Base-by-base conservation (phyloP, 202 grass and related monocot species). In the Elaeis oleifera region DNA sequence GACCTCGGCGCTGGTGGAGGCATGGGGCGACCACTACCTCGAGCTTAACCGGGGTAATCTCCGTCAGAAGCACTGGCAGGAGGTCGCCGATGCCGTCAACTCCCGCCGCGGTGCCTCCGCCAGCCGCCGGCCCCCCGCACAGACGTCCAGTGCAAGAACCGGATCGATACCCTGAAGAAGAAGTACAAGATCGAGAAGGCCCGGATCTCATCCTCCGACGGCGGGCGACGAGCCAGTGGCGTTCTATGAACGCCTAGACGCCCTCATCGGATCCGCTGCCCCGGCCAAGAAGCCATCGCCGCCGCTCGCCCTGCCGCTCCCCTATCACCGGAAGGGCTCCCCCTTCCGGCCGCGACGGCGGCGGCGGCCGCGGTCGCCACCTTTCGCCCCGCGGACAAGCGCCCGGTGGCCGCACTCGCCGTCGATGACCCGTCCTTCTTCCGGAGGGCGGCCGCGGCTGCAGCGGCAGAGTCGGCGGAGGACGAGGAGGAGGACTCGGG, bases 1-100 rank as follows among this genome's bases (percentile, higher is more conserved):
- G 85, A 99, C 88, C 23, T 79, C 78, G 4, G 88, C 88, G 59
- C 74, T 99, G 58, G 94, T 99, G 2, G 59, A 65, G 57, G 85
- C 94, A 16, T 99, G 94, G 94, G 94, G 94, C 44, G 87, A 73
- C 63, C 79, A 85, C 28, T 99, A 89, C 72, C 51, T 94, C 36
- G 94, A 94, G 49, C 85, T 99, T 61, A 99, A 99, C 73, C 82
- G 94, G 23, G 94, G 94, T 13, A 99, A 91, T 69, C 94, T 99
- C 61, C 84, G 94, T 39, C 94, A 99, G 84, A 99, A 99, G 77
- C 94, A 99, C 78, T 99, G 94, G 94, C 80, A 92, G 79, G 94
- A 99, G 82, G 94, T 99, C 0, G 94, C 94, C 18, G 53, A 73
- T 49, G 85, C 94, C 5, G 94, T 99, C 65, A 99, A 99, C 84